These are phyloP conservation scores for Ulmus americana DNA, from an alignment of 331 rosid genomes.

Conservation along the genomic window DNA sequence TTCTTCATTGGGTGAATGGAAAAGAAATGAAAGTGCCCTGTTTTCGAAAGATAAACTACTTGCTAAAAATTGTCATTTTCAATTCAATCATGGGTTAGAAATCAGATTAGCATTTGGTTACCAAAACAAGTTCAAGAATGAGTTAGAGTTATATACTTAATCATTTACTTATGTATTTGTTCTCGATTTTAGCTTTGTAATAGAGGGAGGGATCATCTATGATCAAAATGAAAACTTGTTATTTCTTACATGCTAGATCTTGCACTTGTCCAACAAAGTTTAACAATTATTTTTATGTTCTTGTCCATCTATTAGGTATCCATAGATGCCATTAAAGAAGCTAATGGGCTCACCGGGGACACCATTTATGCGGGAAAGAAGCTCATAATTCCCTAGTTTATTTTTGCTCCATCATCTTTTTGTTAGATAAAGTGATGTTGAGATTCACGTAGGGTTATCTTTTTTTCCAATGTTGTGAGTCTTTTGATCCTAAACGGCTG, in stretches of 20 bases:
- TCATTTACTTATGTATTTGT: neutral
- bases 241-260: neutral
- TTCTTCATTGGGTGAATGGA: neutral
- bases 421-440: neutral
- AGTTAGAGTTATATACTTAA: neutral
- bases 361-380: conserved; percentile 30
- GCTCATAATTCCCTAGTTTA: conserved; percentile 25
- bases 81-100: neutral
- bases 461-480: neutral
- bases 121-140: neutral
- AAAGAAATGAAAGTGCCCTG: neutral
- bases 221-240: neutral
- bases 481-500: neutral
- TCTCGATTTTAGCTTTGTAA: neutral
- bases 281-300: neutral
- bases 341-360: conserved; percentile 23
- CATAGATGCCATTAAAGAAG: conserved; percentile 26
- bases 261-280: neutral
- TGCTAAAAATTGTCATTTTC: neutral
- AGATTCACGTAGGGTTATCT: neutral
- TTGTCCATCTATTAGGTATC: conserved; percentile 13
- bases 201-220: neutral
- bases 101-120: neutral
- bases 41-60: neutral
- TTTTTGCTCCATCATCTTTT: neutral